Conservation (phyloP, 768 basidiomycete genomes). For the Pleurotus cornucopiae region DNA sequence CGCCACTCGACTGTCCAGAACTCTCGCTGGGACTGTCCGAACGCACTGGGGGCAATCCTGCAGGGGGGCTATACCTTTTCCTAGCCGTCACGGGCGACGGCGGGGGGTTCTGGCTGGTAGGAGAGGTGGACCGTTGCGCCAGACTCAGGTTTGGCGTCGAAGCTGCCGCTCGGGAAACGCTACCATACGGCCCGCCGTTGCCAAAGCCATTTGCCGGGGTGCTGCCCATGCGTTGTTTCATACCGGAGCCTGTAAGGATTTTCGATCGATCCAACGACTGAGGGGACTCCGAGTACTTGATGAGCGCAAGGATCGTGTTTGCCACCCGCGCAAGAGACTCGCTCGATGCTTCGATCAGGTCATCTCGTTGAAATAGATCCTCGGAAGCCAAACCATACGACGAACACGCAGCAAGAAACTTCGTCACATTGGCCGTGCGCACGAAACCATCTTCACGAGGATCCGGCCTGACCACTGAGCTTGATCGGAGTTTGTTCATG, state of each 20-base stretch:
- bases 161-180: conserved; percentile 41
- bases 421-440: conserved; percentile 68
- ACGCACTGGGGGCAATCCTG: conserved; percentile 44
- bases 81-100: conserved; percentile 30
- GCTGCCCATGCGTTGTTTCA: conserved; percentile 15
- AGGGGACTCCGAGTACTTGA: conserved; percentile 57
- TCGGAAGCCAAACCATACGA: conserved; percentile 59
- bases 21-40: conserved; percentile 55
- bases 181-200: conserved; percentile 32
- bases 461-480: conserved; percentile 58
- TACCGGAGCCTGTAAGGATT: conserved; percentile 37
- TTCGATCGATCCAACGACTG: conserved; percentile 38
- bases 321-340: conserved; percentile 72
- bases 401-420: conserved; percentile 73
- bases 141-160: conserved; percentile 58
- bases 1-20: conserved; percentile 17
- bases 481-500: conserved; percentile 72
- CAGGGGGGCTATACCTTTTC: conserved; percentile 50
- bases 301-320: conserved; percentile 63
- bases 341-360: conserved; percentile 56
- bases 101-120: conserved; percentile 16
- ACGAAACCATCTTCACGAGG: conserved; percentile 62
- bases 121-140: conserved; percentile 31
- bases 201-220: conserved; percentile 16
- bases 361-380: conserved; percentile 65